phyloP scores from a whole-genome alignment of 305 asterid species.

The Petunia hybrid region DNA sequence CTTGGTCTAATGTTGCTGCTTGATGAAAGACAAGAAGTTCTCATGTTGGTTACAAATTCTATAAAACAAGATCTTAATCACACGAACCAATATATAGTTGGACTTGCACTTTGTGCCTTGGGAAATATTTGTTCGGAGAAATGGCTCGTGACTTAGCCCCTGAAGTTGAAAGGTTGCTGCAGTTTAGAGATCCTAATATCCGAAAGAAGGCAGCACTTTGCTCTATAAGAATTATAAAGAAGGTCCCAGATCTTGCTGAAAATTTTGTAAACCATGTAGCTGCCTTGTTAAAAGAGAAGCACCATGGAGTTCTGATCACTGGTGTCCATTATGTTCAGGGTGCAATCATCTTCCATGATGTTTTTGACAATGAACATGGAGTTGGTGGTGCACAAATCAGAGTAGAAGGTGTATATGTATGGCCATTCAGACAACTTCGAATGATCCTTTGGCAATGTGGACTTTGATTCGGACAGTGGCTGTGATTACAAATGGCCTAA shows the following conservation, averaged over 20 bases:
- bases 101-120: constrained; percentile 99
- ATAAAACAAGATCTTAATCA: constrained; percentile 98
- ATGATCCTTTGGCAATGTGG: too few species aligned
- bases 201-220: constrained; percentile 98
- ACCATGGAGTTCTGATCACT: constrained; percentile 95
- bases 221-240: constrained; percentile 89
- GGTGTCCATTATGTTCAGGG: constrained; percentile 58
- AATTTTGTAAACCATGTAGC: constrained; percentile 82
- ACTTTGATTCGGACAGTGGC: too few species aligned
- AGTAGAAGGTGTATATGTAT: too few species aligned
- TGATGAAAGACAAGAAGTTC: constrained; percentile 99
- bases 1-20: constrained; percentile 99
- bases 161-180: constrained; percentile 93
- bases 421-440: too few species aligned
- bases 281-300: constrained; percentile 91
- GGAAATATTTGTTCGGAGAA: constrained; percentile 98
- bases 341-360: too few species aligned
- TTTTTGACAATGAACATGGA: too few species aligned
- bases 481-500: too few species aligned
- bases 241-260: constrained; percentile 98
- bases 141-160: constrained; percentile 99
- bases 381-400: too few species aligned
- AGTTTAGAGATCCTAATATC: constrained; percentile 97
- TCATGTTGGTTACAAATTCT: constrained; percentile 98
- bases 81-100: constrained; percentile 96